Evolutionary conservation across 1,139 yeast genomes (phyloP).

Genomic region (Yamadazyma sp.): DNA sequence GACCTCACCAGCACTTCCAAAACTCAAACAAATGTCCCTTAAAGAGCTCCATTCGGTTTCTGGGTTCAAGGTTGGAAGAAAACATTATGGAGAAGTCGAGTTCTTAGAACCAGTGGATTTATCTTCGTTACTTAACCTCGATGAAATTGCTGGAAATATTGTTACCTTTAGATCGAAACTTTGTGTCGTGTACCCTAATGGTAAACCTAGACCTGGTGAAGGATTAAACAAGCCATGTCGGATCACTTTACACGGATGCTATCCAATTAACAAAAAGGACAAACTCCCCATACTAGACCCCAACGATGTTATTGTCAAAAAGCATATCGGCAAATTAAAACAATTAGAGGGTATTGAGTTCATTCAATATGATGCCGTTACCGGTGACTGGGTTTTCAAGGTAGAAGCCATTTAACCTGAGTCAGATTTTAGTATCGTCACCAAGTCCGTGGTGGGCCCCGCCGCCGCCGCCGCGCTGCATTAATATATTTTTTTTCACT

Average conservation of each 20-base stretch:
- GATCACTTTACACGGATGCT: conserved; percentile 75
- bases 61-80: conserved; percentile 76
- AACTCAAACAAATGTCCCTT: conserved; percentile 58
- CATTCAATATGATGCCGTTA: conserved; percentile 70
- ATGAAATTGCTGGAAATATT: conserved; percentile 64
- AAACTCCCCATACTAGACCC: conserved; percentile 78
- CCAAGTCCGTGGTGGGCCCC: conserved; percentile 2
- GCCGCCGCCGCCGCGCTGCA: conserved; percentile 1
- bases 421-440: background rate
- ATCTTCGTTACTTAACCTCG: conserved; percentile 57
- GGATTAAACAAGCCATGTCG: conserved; percentile 79
- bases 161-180: conserved; percentile 60
- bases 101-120: conserved; percentile 84
- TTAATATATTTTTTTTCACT: background rate
- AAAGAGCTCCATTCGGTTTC: conserved; percentile 64
- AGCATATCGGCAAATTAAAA: conserved; percentile 70
- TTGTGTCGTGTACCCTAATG: conserved; percentile 75
- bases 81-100: conserved; percentile 73
- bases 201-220: conserved; percentile 70
- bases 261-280: conserved; percentile 72
- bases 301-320: conserved; percentile 65
- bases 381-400: conserved; percentile 82
- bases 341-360: conserved; percentile 60
- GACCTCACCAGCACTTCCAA: conserved; percentile 74
- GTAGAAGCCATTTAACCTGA: background rate